phyloP scores from a whole-genome alignment of 1,284 basidiomycete genomes.

The Papiliotrema terrestris region DNA sequence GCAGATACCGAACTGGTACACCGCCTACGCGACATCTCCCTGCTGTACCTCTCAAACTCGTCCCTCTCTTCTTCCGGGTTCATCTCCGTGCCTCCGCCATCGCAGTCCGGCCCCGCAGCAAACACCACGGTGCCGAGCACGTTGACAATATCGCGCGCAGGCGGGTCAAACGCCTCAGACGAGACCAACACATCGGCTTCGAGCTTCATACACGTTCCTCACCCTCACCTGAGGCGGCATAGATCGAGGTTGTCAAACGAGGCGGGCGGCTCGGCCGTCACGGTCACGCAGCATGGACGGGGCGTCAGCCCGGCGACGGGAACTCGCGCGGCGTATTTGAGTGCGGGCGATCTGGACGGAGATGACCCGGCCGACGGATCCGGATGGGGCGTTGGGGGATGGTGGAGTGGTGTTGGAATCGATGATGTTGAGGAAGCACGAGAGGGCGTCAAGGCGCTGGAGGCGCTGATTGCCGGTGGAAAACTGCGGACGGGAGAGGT shows the following conservation, averaged over 20 bases:
- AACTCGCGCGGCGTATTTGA: constrained; percentile 26
- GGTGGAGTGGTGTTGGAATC: constrained; percentile 26
- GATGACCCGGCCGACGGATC: constrained; percentile 28
- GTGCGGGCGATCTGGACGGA: constrained; percentile 35
- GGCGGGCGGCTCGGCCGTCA: constrained; percentile 3
- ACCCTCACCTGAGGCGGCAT: constrained; percentile 22
- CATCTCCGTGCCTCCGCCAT: constrained; percentile 17
- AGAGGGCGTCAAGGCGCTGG: constrained; percentile 12
- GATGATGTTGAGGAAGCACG: constrained; percentile 27
- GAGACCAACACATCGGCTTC: constrained; percentile 24
- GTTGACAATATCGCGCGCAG: not conserved
- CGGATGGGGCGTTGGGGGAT: constrained; percentile 26
- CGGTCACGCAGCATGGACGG: constrained; percentile 5
- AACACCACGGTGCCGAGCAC: constrained; percentile 1
- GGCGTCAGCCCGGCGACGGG: constrained; percentile 4
- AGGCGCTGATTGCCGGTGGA: constrained; percentile 13
- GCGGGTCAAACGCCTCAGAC: constrained; percentile 21
- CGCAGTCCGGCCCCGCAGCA: not conserved
- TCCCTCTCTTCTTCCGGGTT: constrained; percentile 26
- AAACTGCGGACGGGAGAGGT: constrained; percentile 20
- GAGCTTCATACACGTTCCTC: constrained; percentile 41
- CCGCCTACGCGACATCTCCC: constrained; percentile 41
- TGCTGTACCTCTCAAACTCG: constrained; percentile 37
- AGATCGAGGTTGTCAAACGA: constrained; percentile 7
- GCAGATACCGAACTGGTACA: constrained; percentile 37